Conservation (phyloP, 2,329 filamentous ascomycete genomes). For the Diplodia scrobiculata region DNA sequence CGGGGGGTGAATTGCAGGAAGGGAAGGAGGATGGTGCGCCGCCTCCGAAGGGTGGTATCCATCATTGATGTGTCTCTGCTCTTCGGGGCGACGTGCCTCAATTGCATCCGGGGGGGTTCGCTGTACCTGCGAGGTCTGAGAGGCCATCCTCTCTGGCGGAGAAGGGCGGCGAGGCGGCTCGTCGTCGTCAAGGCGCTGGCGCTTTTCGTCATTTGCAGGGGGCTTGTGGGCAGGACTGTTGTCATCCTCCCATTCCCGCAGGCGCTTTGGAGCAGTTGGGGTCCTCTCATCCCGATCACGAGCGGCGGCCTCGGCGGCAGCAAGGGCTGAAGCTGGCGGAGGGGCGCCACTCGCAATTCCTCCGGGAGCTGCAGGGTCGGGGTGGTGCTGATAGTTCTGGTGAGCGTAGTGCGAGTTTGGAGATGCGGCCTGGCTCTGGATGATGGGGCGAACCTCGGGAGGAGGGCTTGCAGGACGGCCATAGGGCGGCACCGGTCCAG, state of each 20-base stretch:
- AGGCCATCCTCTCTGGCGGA: constrained; percentile 46
- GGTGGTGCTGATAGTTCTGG: constrained; percentile 76
- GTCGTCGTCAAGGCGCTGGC: constrained; percentile 82
- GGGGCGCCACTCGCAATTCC: constrained; percentile 71
- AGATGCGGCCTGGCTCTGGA: constrained; percentile 87
- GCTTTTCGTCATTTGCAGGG: constrained; percentile 76
- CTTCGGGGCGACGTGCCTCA: constrained; percentile 62
- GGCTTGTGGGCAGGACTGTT: constrained; percentile 73
- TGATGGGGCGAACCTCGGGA: constrained; percentile 77
- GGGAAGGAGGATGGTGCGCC: constrained; percentile 75
- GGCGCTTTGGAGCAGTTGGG: constrained; percentile 76
- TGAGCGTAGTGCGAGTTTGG: constrained; percentile 83
- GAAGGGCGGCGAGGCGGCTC: constrained; percentile 70
- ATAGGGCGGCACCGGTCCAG: constrained; percentile 67
- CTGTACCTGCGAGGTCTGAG: constrained; percentile 63
- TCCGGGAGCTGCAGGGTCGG: constrained; percentile 60
- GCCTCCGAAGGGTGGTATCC: constrained; percentile 90
- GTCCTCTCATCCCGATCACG: constrained; percentile 74
- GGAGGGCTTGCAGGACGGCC: constrained; percentile 74
- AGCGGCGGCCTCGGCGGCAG: constrained; percentile 68
- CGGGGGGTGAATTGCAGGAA: constrained; percentile 56
- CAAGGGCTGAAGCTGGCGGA: constrained; percentile 64
- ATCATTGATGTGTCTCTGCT: constrained; percentile 70
- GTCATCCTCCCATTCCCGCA: constrained; percentile 91
- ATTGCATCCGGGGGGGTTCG: constrained; percentile 72